A percentile compares a stretch with the other conserved stretches of the same genome.
phyloP scores from a whole-genome alignment of 2,329 filamentous ascomycete species.

The Botrytis deweyae region DNA sequence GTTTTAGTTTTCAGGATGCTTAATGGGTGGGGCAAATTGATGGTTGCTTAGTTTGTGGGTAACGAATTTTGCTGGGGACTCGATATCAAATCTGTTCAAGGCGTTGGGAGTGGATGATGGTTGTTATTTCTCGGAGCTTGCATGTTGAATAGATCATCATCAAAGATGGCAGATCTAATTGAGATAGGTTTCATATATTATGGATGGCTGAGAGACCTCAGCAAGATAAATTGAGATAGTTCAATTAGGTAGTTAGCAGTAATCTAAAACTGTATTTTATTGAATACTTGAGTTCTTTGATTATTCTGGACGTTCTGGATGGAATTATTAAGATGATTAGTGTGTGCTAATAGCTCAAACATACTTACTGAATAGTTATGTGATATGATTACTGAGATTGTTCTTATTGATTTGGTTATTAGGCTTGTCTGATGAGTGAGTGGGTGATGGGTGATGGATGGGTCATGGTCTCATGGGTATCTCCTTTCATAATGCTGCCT shows the following conservation, averaged over 20 bases:
- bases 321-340: too few species aligned
- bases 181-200: not conserved
- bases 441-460: too few species aligned
- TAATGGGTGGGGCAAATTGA: not conserved
- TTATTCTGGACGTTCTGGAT: too few species aligned
- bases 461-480: too few species aligned
- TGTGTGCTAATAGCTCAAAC: too few species aligned
- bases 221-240: not conserved
- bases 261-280: not conserved
- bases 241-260: not conserved
- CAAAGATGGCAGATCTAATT: not conserved
- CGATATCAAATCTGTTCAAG: not conserved
- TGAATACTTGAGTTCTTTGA: not conserved
- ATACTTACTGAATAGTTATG: too few species aligned
- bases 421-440: too few species aligned
- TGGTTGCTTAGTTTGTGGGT: not conserved
- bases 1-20: not conserved
- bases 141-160: not conserved
- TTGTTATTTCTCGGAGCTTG: not conserved
- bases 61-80: not conserved
- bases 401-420: too few species aligned
- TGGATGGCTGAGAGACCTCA: not conserved
- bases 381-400: too few species aligned
- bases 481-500: accelerated
- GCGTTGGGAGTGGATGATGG: not conserved